Evolutionary conservation across 345 rosid species (phyloP), one percentile per base, ranked within the genome.

Genomic region (Euphorbia pulcherrima): DNA sequence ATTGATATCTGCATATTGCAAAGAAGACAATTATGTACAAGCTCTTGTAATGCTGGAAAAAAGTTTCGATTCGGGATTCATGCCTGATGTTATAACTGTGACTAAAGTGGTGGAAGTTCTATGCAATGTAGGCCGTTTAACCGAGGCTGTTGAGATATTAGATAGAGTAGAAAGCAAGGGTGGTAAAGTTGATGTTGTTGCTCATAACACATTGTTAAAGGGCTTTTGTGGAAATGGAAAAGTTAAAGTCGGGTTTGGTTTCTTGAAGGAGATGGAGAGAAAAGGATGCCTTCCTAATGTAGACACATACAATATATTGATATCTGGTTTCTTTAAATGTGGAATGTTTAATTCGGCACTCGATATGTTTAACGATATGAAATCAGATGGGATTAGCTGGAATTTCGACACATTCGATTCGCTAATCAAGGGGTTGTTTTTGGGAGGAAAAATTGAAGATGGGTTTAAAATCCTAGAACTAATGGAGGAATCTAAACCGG

Each of bases 51-150:
- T 93, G 80, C 60, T 90, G 37, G 92, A 88, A 86, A 90, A 85
- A 79, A 79, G 98, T 75, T 89, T 93, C 62, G 8, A 78, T 53
- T 70, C 66, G 29, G 94, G 92, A 44, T 72, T 82, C 68, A 68
- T 89, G 28, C 94, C 94, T 0, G 87, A 93, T 78, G 77, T 86
- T 30, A 80, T 87, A 20, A 77, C 97, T 0, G 77, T 87, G 23
- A 87, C 97, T 47, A 89, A 93, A 72, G 81, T 88, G 75, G 74
- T 90, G n/a, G n/a, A n/a, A n/a, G n/a, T n/a, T n/a, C n/a, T n/a
- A n/a, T n/a, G n/a, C n/a, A n/a, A n/a, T n/a, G n/a, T n/a, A n/a
- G n/a, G n/a, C n/a, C n/a, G n/a, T n/a, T n/a, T n/a, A n/a, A n/a
- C n/a, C n/a, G n/a, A n/a, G n/a, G n/a, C n/a, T n/a, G n/a, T n/a